These are phyloP conservation scores for Antitrichia curtipendula DNA, from an alignment of 225 moss, liverwort and hornwort species.

Conservation along the genomic window DNA sequence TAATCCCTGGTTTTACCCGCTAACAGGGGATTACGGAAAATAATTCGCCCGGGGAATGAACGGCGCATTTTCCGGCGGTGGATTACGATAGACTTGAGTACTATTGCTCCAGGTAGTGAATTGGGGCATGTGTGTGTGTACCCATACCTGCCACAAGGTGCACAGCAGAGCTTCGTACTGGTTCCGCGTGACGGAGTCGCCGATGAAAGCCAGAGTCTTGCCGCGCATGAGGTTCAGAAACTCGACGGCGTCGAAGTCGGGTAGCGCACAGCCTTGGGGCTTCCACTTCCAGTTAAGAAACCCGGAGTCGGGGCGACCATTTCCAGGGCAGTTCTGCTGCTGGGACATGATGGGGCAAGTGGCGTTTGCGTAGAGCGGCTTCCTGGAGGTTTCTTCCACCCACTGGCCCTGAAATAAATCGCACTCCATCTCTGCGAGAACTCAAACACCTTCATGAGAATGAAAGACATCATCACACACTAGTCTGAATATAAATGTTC, in stretches of 20 bases:
- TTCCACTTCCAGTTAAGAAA: conserved; percentile 77
- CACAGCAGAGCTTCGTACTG: conserved; percentile 88
- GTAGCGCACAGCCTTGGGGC: conserved; percentile 52
- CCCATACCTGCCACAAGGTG: conserved; percentile 36
- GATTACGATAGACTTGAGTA: background rate
- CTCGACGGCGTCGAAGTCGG: conserved; percentile 44
- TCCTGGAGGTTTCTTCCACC: conserved; percentile 18
- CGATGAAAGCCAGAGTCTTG: conserved; percentile 74
- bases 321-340: conserved; percentile 61
- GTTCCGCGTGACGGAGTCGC: conserved; percentile 81
- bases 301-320: conserved; percentile 57
- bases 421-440: conserved; percentile 28
- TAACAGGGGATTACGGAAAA: too few relatives aligned
- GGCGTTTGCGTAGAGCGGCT: conserved; percentile 39
- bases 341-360: conserved; percentile 41
- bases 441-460: background rate
- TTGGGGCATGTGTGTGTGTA: background rate
- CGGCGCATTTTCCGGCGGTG: background rate
- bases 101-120: background rate
- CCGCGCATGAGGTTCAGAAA: conserved; percentile 77
- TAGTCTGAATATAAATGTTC: background rate
- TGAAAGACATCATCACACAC: background rate
- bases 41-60: too few relatives aligned
- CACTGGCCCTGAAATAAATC: conserved; percentile 59
- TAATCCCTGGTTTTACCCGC: too few relatives aligned